Percentiles rank a stretch among this genome's conserved stretches.
Evolutionary conservation across 1,284 basidiomycete species (phyloP).

Genomic region (Microbotryum scabiosae): DNA sequence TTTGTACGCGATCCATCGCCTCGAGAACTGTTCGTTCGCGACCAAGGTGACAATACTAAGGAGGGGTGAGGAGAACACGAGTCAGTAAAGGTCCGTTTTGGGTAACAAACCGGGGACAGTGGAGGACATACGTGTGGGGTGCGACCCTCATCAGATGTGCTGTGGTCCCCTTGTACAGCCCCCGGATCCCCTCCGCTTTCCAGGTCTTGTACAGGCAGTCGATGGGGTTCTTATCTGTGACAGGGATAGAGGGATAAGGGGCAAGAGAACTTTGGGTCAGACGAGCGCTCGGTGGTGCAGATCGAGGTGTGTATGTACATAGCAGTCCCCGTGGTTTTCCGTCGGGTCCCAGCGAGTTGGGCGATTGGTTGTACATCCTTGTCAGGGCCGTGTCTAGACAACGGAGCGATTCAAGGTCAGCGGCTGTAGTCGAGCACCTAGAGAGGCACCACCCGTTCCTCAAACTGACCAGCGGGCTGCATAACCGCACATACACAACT

Average conservation of each 20-base stretch:
- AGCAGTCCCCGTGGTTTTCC: constrained; percentile 67
- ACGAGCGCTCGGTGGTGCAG: not conserved
- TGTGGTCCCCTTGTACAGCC: constrained; percentile 89
- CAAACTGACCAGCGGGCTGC: constrained; percentile 42
- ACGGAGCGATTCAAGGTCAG: not conserved
- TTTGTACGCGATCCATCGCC: constrained; percentile 24
- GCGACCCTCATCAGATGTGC: constrained; percentile 87
- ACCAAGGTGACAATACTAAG: constrained; percentile 30
- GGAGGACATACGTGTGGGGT: constrained; percentile 58
- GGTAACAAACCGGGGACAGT: not conserved
- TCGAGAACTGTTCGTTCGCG: constrained; percentile 31
- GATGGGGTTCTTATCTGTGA: constrained; percentile 57
- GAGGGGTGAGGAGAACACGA: not conserved
- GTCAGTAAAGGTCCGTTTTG: not conserved
- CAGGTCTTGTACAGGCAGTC: constrained; percentile 96
- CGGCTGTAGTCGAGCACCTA: not conserved
- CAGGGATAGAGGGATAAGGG: constrained; percentile 1
- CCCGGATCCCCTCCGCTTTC: constrained; percentile 76
- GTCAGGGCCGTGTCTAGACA: constrained; percentile 62
- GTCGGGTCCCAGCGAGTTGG: constrained; percentile 37
- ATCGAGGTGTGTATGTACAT: no score
- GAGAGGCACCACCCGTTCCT: not conserved
- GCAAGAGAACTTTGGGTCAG: not conserved
- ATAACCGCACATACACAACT: constrained; percentile 59
- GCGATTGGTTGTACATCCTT: constrained; percentile 82